phyloP scores from a whole-genome alignment of 2,329 filamentous ascomycete species.

The Colletotrichum sp. region DNA sequence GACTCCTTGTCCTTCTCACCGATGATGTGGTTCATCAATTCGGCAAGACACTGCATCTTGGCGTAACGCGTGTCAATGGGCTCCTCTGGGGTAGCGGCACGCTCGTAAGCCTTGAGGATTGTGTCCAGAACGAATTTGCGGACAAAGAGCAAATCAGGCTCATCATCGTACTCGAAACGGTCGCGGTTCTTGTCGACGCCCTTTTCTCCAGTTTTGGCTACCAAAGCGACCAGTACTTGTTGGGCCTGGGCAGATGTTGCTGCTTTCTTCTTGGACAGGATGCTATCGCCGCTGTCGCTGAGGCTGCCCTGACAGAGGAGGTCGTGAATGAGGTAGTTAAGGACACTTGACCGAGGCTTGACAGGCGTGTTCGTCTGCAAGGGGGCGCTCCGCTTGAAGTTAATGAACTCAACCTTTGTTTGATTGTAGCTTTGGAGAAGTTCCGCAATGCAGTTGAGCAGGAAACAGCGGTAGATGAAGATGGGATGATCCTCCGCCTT shows the following conservation, averaged over 20 bases:
- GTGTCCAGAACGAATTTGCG: slow-evolving; percentile 95
- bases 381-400: slow-evolving; percentile 92
- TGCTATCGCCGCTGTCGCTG: slow-evolving; percentile 74
- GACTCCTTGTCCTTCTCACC: slow-evolving; percentile 74
- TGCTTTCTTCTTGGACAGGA: slow-evolving; percentile 81
- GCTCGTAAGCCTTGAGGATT: slow-evolving; percentile 88
- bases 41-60: slow-evolving; percentile 83
- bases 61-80: slow-evolving; percentile 85
- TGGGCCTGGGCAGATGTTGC: slow-evolving; percentile 88
- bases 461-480: slow-evolving; percentile 94
- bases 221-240: slow-evolving; percentile 83
- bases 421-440: slow-evolving; percentile 90
- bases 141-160: slow-evolving; percentile 86
- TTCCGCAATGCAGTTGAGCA: slow-evolving; percentile 90
- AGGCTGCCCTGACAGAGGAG: slow-evolving; percentile 68
- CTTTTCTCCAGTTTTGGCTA: slow-evolving; percentile 85
- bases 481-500: slow-evolving; percentile 94
- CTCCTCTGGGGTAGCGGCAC: slow-evolving; percentile 80
- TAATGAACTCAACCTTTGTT: slow-evolving; percentile 98
- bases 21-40: slow-evolving; percentile 92
- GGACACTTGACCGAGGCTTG: slow-evolving; percentile 88
- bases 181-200: slow-evolving; percentile 61
- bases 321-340: slow-evolving; percentile 91
- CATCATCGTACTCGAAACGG: slow-evolving; percentile 73
- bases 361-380: slow-evolving; percentile 85